phyloP scores from a whole-genome alignment of 176 grass and related monocot species.

The Zizania latifolia region DNA sequence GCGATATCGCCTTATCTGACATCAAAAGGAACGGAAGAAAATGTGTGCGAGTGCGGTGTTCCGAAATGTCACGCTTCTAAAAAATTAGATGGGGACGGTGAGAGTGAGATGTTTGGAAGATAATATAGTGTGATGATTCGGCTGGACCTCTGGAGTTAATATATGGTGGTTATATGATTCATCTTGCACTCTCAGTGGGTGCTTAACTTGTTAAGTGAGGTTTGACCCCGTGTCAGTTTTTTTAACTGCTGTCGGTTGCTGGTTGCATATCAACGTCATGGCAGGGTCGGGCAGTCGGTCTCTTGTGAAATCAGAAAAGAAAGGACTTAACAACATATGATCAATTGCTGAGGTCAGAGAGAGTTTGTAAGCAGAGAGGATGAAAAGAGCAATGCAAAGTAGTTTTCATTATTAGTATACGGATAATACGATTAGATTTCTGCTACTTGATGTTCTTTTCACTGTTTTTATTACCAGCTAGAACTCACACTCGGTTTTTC shows the following conservation, averaged over 20 bases:
- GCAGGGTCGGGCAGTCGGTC: not conserved
- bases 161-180: not conserved
- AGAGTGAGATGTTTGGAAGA: conserved; percentile 22
- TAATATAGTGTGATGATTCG: conserved; percentile 23
- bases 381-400: not conserved
- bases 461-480: not conserved
- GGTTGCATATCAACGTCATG: conserved; percentile 23
- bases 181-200: conserved; percentile 25
- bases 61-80: not conserved
- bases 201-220: conserved; percentile 23
- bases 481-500: not conserved
- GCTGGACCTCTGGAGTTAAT: not conserved
- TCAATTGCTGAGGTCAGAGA: not conserved
- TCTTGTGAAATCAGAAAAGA: not conserved
- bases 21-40: not conserved
- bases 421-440: too few relatives aligned
- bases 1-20: conserved; percentile 16
- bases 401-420: not conserved
- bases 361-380: not conserved
- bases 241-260: conserved; percentile 25
- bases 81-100: not conserved
- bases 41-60: not conserved
- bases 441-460: not conserved
- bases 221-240: not conserved
- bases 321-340: not conserved